These are phyloP conservation scores for Pestalotiopsis sp. DNA, from an alignment of 2,329 filamentous ascomycete species.

Conservation along the genomic window DNA sequence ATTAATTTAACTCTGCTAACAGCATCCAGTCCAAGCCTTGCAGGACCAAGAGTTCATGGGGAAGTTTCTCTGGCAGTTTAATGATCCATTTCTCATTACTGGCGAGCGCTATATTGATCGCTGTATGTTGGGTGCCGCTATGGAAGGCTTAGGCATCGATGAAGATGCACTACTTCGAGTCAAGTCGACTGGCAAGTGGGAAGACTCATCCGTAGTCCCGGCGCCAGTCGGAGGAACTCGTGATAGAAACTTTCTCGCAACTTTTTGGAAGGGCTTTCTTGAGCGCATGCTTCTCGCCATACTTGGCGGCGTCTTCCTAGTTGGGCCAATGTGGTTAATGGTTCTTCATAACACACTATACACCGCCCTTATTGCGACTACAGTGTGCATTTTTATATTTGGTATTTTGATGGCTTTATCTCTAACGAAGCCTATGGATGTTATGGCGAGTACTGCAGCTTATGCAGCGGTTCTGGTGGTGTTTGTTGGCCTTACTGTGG, in stretches of 20 bases:
- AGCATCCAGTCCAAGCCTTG: conserved; percentile 17
- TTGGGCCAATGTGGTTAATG: conserved; percentile 28
- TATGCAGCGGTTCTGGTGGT: conserved; percentile 21
- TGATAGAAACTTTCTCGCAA: not conserved
- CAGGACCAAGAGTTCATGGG: conserved; percentile 24
- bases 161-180: not conserved
- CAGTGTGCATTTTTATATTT: conserved; percentile 21
- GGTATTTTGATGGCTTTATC: conserved; percentile 20
- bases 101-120: conserved; percentile 19
- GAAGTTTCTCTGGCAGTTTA: conserved; percentile 6
- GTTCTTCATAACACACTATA: conserved; percentile 15
- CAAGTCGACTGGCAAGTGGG: not conserved
- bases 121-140: conserved; percentile 10
- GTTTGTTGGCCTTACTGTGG: conserved; percentile 15
- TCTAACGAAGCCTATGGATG: conserved; percentile 17
- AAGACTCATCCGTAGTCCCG: not conserved
- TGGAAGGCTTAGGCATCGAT: not conserved
- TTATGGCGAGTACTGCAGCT: conserved; percentile 22
- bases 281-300: conserved; percentile 10
- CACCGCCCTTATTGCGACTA: conserved; percentile 16
- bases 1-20: not conserved
- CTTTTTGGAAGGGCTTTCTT: conserved; percentile 5
- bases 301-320: conserved; percentile 20
- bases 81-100: conserved; percentile 19
- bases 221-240: conserved; percentile 14